These are phyloP conservation scores for Neoascochyta sp. DNA, from an alignment of 2,329 filamentous ascomycete species.

Conservation along the genomic window DNA sequence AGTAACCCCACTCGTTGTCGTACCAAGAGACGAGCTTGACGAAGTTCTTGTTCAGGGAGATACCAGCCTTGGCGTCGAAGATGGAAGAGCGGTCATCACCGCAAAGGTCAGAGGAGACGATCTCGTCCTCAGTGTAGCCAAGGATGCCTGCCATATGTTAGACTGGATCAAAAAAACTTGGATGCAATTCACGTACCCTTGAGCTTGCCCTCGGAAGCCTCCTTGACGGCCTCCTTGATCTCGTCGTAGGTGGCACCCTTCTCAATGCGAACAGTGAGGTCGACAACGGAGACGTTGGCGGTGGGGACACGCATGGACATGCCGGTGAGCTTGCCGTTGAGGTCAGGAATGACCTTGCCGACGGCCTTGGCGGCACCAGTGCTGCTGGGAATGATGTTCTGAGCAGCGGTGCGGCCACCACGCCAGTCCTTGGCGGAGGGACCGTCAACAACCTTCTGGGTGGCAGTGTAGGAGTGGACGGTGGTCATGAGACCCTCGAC, in stretches of 20 bases:
- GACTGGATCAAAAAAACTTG: background rate
- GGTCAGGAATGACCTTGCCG: conserved; percentile 96
- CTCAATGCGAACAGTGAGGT: conserved; percentile 90
- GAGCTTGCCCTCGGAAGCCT: conserved; percentile 74
- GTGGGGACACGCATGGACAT: conserved; percentile 99
- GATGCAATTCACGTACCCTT: conserved; percentile 64
- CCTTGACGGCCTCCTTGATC: conserved; percentile 89
- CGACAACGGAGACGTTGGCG: conserved; percentile 97
- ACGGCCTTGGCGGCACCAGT: conserved; percentile 99
- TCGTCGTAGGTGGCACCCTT: conserved; percentile 83
- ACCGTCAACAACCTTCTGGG: conserved; percentile 98
- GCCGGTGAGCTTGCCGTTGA: conserved; percentile 99
- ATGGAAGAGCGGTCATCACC: conserved; percentile 93
- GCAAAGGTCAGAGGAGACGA: conserved; percentile 92
- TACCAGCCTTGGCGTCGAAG: conserved; percentile 99
- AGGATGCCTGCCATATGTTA: conserved; percentile 65
- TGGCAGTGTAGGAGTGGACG: conserved; percentile 99
- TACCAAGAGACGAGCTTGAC: conserved; percentile 98
- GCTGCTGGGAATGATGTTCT: conserved; percentile 99
- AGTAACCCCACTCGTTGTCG: conserved; percentile 99
- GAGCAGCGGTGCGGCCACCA: conserved; percentile 95
- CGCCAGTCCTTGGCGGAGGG: conserved; percentile 99
- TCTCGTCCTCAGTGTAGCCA: conserved; percentile 92
- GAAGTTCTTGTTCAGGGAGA: conserved; percentile 97
- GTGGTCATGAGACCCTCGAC: conserved; percentile 99